A percentile compares a stretch with the other conserved stretches of the same genome.
Evolutionary conservation across 352 stramenopile genomes (phyloP).

Genomic region (Phytophthora kernoviae): DNA sequence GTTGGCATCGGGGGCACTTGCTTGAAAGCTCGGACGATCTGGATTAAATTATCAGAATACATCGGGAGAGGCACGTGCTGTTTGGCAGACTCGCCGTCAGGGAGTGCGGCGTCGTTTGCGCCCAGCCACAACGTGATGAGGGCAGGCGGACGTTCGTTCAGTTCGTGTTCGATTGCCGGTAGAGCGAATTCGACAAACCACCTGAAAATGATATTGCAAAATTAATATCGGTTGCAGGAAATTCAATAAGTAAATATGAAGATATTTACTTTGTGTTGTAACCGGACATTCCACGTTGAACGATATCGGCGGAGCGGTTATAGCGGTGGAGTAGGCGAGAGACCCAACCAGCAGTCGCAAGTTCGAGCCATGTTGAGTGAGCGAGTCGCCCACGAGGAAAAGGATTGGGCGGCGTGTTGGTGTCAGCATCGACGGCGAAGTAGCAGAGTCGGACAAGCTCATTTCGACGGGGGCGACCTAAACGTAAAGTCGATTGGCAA

Average conservation of each 20-base stretch:
- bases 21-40: background rate
- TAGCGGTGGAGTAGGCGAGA: constrained; percentile 49
- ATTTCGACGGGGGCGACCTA: too few relatives aligned
- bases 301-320: constrained; percentile 46
- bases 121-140: constrained; percentile 75
- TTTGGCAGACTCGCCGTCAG: constrained; percentile 11
- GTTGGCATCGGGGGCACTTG: background rate
- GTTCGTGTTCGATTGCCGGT: constrained; percentile 41
- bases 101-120: constrained; percentile 67
- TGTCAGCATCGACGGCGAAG: background rate
- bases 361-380: constrained; percentile 50
- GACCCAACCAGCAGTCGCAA: constrained; percentile 40
- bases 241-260: too few relatives aligned
- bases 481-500: too few relatives aligned
- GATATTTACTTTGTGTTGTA: constrained; percentile 54
- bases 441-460: constrained; percentile 15
- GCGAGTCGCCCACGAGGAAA: constrained; percentile 49
- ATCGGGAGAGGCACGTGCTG: constrained; percentile 54
- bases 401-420: constrained; percentile 33
- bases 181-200: constrained; percentile 55
- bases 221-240: background rate
- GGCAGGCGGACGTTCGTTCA: constrained; percentile 37
- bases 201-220: constrained; percentile 15
- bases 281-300: constrained; percentile 50
- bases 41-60: background rate